These are phyloP conservation scores for Calonectria fujianensis DNA, from an alignment of 2,329 filamentous ascomycete genomes.

Conservation along the genomic window DNA sequence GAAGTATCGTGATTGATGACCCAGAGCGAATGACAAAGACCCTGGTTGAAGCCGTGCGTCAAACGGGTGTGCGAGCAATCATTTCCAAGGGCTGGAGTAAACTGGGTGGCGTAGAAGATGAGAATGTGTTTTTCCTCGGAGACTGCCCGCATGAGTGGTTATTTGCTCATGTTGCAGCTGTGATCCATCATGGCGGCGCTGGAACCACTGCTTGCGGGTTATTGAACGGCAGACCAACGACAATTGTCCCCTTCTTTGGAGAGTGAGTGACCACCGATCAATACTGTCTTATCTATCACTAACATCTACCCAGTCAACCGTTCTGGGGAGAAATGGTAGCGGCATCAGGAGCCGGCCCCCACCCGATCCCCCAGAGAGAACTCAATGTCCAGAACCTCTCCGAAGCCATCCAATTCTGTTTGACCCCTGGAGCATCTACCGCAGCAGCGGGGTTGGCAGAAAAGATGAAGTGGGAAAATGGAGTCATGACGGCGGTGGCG, in stretches of 20 bases:
- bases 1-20: slow-evolving; percentile 83
- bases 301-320: slow-evolving; percentile 29
- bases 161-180: slow-evolving; percentile 78
- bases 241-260: slow-evolving; percentile 85
- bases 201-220: slow-evolving; percentile 83
- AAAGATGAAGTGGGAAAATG: slow-evolving; percentile 45
- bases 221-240: slow-evolving; percentile 79
- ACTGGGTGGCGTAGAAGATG: slow-evolving; percentile 74
- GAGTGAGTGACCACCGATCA: slow-evolving; percentile 41
- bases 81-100: slow-evolving; percentile 85
- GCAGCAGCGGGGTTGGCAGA: slow-evolving; percentile 37
- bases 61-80: slow-evolving; percentile 78
- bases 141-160: slow-evolving; percentile 86
- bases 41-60: slow-evolving; percentile 79
- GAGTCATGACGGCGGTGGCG: slow-evolving; percentile 45
- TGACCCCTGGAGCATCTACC: slow-evolving; percentile 32
- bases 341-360: slow-evolving; percentile 42
- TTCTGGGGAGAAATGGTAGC: slow-evolving; percentile 52
- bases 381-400: slow-evolving; percentile 38
- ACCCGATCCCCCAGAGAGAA: slow-evolving; percentile 41
- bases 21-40: slow-evolving; percentile 78
- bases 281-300: background rate
- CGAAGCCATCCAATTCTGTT: slow-evolving; percentile 41
- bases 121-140: slow-evolving; percentile 80
- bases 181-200: slow-evolving; percentile 83